These are phyloP conservation scores for Rhynchosporium secalis DNA, from an alignment of 2,329 filamentous ascomycete species.

Conservation along the genomic window DNA sequence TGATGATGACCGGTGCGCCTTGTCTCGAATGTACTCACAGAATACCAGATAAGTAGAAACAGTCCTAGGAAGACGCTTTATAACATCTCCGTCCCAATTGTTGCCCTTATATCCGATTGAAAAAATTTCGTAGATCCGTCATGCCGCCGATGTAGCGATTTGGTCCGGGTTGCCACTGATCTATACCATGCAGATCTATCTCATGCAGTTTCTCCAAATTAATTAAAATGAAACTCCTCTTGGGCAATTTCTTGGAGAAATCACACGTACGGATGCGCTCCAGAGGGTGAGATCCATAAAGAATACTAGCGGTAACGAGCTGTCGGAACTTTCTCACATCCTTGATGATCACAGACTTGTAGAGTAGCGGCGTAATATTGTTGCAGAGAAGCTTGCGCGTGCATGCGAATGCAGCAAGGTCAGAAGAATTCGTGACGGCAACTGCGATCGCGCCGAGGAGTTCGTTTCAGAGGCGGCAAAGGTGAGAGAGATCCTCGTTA, in stretches of 20 bases:
- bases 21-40: neutral
- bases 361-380: neutral
- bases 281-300: neutral
- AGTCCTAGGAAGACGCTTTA: neutral
- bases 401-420: neutral
- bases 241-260: neutral
- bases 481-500: neutral
- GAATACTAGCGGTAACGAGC: neutral
- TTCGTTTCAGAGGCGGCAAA: slow-evolving; percentile 1
- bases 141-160: neutral
- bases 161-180: too few relatives aligned
- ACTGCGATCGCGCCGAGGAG: neutral
- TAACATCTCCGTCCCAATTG: neutral
- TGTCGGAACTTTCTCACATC: neutral
- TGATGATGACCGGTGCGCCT: too few relatives aligned
- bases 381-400: slow-evolving; percentile 3
- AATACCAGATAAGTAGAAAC: neutral
- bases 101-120: neutral
- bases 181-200: too few relatives aligned
- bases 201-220: too few relatives aligned
- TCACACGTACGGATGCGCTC: neutral
- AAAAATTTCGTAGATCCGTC: neutral
- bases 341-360: neutral
- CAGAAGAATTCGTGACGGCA: neutral
- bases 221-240: too few relatives aligned